A percentile compares a stretch with the other conserved stretches of the same genome.
These are phyloP conservation scores for Hansenula sp. DNA, from an alignment of 1,139 yeast species.

Conservation along the genomic window DNA sequence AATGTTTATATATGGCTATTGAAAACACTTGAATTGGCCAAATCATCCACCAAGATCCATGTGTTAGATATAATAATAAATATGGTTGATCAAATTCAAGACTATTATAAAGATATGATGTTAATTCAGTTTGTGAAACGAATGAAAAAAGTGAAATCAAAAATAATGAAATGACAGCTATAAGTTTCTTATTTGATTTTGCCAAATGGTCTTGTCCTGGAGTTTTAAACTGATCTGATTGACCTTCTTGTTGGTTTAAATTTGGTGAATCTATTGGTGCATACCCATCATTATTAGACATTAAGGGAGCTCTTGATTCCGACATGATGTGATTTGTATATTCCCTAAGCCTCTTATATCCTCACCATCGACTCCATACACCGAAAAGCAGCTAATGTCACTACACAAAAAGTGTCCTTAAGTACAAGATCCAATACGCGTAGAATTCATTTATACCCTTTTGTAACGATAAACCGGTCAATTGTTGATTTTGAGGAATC, in stretches of 20 bases:
- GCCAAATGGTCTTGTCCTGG: slow-evolving; percentile 6
- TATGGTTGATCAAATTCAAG: slow-evolving; percentile 66
- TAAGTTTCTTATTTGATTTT: slow-evolving; percentile 32
- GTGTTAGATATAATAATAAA: slow-evolving; percentile 63
- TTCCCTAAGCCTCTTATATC: too few species aligned
- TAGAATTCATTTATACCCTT: too few species aligned
- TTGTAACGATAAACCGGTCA: too few species aligned
- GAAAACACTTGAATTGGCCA: slow-evolving; percentile 69
- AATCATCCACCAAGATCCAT: slow-evolving; percentile 71
- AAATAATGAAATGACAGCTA: slow-evolving; percentile 55
- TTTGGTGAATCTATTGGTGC: neutral
- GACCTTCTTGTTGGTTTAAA: too few species aligned
- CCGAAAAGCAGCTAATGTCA: too few species aligned
- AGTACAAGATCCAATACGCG: too few species aligned
- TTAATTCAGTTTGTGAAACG: slow-evolving; percentile 76
- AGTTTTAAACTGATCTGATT: too few species aligned
- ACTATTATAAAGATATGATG: slow-evolving; percentile 61
- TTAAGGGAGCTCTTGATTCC: neutral
- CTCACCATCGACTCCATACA: too few species aligned
- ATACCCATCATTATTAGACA: neutral
- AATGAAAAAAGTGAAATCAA: slow-evolving; percentile 58
- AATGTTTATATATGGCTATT: slow-evolving; percentile 42
- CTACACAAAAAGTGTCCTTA: too few species aligned
- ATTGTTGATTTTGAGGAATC: too few species aligned
- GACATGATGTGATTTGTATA: neutral